Evolutionary conservation across 2,329 filamentous ascomycete species (phyloP).

Genomic region (Parasarocladium wereldwijsianum): DNA sequence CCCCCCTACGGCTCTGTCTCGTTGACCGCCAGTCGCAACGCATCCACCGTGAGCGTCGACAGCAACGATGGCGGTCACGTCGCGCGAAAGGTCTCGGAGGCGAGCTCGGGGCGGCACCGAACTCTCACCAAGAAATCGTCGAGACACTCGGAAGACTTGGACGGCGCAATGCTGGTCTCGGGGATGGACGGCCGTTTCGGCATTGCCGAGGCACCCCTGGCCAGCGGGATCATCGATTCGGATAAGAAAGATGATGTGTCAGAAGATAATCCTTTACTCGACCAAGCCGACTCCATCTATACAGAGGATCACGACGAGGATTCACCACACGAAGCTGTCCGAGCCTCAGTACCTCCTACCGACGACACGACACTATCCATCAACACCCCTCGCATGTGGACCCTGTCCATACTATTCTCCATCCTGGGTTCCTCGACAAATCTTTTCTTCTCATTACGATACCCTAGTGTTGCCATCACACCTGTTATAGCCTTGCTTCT

Average conservation of each 20-base stretch:
- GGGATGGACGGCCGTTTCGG: constrained; percentile 39
- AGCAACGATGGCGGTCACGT: constrained; percentile 16
- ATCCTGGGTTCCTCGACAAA: constrained; percentile 73
- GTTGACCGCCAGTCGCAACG: constrained; percentile 19
- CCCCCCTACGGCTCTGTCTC: constrained; percentile 24
- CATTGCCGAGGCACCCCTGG: constrained; percentile 30
- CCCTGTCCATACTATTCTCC: constrained; percentile 63
- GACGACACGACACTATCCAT: constrained; percentile 70
- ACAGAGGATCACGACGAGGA: constrained; percentile 35
- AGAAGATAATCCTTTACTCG: constrained; percentile 19
- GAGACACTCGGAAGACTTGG: constrained; percentile 32
- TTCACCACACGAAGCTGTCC: constrained; percentile 64
- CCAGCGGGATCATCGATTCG: constrained; percentile 29
- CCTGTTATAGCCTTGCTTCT: constrained; percentile 77
- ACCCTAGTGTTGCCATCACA: constrained; percentile 80
- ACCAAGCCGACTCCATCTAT: constrained; percentile 15
- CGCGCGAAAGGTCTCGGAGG: constrained; percentile 19
- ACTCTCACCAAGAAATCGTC: constrained; percentile 16
- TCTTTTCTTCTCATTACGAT: constrained; percentile 78
- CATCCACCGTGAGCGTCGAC: constrained; percentile 20
- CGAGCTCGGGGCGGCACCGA: constrained; percentile 18
- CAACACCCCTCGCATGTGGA: constrained; percentile 81
- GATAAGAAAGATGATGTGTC: constrained; percentile 24
- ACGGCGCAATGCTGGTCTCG: constrained; percentile 33
- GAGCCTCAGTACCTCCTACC: constrained; percentile 62